A percentile compares a stretch with the other conserved stretches of the same genome.
These are phyloP conservation scores for Xanthoconium separans DNA, from an alignment of 1,284 basidiomycete genomes.

Conservation along the genomic window DNA sequence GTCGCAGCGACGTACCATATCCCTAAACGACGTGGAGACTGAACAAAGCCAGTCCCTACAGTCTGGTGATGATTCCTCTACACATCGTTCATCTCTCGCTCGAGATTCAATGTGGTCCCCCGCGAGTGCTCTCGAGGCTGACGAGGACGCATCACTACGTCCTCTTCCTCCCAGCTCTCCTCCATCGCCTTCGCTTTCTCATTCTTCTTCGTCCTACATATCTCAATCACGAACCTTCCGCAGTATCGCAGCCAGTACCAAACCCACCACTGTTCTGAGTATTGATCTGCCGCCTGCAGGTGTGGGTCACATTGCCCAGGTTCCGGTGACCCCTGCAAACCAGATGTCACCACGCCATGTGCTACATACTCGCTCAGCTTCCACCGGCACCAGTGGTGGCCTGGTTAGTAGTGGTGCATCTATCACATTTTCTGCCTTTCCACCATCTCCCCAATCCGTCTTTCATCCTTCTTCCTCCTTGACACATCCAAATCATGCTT, in stretches of 20 bases:
- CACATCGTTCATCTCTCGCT: slow-evolving; percentile 54
- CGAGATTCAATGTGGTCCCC: slow-evolving; percentile 76
- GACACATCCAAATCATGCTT: slow-evolving; percentile 34
- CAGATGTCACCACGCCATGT: slow-evolving; percentile 45
- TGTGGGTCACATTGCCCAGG: slow-evolving; percentile 91
- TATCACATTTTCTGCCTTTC: slow-evolving; percentile 69
- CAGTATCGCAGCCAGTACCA: slow-evolving; percentile 86
- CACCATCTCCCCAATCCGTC: slow-evolving; percentile 46
- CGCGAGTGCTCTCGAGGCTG: slow-evolving; percentile 70
- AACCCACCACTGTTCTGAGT: slow-evolving; percentile 91
- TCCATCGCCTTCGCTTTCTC: slow-evolving; percentile 80
- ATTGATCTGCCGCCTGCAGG: slow-evolving; percentile 77
- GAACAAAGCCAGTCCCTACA: slow-evolving; percentile 31
- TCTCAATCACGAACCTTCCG: slow-evolving; percentile 77
- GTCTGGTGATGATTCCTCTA: slow-evolving; percentile 46
- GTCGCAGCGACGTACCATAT: slow-evolving; percentile 57
- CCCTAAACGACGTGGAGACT: slow-evolving; percentile 54
- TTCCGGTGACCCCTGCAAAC: slow-evolving; percentile 57
- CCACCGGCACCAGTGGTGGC: slow-evolving; percentile 46
- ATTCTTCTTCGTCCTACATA: slow-evolving; percentile 75
- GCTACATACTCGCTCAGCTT: slow-evolving; percentile 58
- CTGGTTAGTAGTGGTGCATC: slow-evolving; percentile 49
- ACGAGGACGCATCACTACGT: slow-evolving; percentile 86
- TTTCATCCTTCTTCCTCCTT: slow-evolving; percentile 47
- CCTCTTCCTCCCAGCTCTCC: slow-evolving; percentile 84